Percentiles rank a stretch among this genome's conserved stretches.
phyloP scores from a whole-genome alignment of 768 basidiomycete genomes.

The Crucibulum laeve region DNA sequence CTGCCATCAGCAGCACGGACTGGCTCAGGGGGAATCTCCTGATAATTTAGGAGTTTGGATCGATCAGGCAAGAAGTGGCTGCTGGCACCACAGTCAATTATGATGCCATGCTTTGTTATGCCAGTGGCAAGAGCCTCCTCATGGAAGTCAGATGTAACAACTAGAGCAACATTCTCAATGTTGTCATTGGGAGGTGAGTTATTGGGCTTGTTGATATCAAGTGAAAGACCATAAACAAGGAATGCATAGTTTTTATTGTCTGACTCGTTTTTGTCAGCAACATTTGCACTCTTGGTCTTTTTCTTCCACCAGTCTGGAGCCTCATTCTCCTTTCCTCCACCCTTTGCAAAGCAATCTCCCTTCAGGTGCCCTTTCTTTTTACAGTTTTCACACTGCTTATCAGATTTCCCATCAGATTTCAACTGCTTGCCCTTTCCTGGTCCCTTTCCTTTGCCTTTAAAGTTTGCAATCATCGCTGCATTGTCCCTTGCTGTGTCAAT shows the following conservation, averaged over 20 bases:
- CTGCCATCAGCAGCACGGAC: conserved; percentile 23
- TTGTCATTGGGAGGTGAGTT: conserved; percentile 4
- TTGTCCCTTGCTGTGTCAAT: conserved; percentile 10
- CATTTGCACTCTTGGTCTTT: too few species aligned
- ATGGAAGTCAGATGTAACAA: conserved; percentile 9
- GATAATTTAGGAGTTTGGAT: conserved; percentile 19
- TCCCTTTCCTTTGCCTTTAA: conserved; percentile 6
- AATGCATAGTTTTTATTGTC: conserved; percentile 8
- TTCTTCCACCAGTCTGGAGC: conserved; percentile 19
- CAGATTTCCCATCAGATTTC: conserved; percentile 2
- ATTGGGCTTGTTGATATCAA: neutral
- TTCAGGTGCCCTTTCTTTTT: conserved; percentile 18
- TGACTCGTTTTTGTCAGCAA: conserved; percentile 6
- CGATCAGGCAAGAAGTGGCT: conserved; percentile 26
- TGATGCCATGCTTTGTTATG: conserved; percentile 4
- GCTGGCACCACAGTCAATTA: conserved; percentile 27
- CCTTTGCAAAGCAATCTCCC: conserved; percentile 23
- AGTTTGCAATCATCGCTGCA: conserved; percentile 12
- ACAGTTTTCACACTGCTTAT: conserved; percentile 27
- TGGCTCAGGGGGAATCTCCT: conserved; percentile 10
- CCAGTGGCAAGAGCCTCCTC: neutral
- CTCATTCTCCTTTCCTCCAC: conserved; percentile 23
- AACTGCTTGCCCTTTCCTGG: conserved; percentile 8
- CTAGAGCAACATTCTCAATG: neutral
- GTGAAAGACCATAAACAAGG: too few species aligned